phyloP scores from a whole-genome alignment of 306 rosid genomes.

The Cicer chorassanicum region DNA sequence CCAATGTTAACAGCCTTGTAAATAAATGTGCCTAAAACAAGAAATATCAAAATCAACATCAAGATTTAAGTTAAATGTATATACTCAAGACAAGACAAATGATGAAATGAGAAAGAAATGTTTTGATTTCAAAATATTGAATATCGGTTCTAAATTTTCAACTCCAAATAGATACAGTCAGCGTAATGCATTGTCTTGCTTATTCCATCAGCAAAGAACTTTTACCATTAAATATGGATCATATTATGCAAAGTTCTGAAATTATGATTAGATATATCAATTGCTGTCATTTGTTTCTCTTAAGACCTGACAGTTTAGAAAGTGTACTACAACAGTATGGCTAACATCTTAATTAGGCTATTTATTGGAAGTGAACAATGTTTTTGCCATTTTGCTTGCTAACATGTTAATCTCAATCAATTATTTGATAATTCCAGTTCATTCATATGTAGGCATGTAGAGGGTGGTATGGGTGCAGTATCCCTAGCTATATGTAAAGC shows the following conservation, averaged over 20 bases:
- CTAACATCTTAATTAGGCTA: neutral
- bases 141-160: neutral
- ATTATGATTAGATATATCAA: neutral
- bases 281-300: neutral
- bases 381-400: neutral
- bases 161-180: neutral
- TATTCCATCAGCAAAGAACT: neutral
- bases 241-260: neutral
- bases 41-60: neutral
- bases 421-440: slow-evolving; percentile 5
- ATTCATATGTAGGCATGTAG: slow-evolving; percentile 61
- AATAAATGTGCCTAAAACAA: neutral
- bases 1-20: slow-evolving; percentile 3
- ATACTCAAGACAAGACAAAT: neutral
- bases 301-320: neutral
- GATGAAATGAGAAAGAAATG: neutral
- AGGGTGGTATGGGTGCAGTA: slow-evolving; percentile 88
- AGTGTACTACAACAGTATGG: neutral
- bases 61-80: neutral
- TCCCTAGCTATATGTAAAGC: slow-evolving; percentile 67
- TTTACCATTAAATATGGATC: neutral
- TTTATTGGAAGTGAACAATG: neutral
- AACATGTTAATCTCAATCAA: neutral
- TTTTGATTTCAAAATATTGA: neutral
- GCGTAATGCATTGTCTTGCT: neutral